Conservation (phyloP, 768 basidiomycete species). For the Macrolepiota fuliginosa region DNA sequence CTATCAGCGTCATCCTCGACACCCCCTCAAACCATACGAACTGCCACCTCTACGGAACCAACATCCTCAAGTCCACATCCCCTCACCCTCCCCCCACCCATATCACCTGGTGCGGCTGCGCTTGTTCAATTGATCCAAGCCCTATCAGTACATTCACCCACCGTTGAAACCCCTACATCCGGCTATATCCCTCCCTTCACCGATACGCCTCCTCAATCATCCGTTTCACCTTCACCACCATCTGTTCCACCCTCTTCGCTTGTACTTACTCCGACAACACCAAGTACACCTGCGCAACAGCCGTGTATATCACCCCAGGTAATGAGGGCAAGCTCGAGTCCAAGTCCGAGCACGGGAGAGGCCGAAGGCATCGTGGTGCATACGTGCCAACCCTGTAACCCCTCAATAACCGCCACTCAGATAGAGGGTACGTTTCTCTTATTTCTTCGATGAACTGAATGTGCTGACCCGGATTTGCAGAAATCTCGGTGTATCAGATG, state of each 20-base stretch:
- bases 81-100: conserved; percentile 20
- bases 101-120: conserved; percentile 10
- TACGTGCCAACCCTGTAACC: conserved; percentile 62
- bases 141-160: conserved; percentile 10
- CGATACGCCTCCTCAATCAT: conserved; percentile 13
- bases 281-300: not conserved
- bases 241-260: conserved; percentile 28
- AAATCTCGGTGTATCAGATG: conserved; percentile 75
- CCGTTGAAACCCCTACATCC: not conserved
- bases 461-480: conserved; percentile 30
- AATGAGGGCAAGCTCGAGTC: conserved; percentile 32
- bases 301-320: conserved; percentile 38
- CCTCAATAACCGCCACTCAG: conserved; percentile 64
- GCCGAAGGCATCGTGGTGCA: conserved; percentile 51
- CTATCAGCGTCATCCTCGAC: conserved; percentile 11
- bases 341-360: conserved; percentile 16
- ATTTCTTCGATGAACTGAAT: not conserved
- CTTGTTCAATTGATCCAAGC: conserved; percentile 11
- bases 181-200: not conserved
- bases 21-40: not conserved
- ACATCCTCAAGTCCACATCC: not conserved
- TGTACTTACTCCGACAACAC: conserved; percentile 20
- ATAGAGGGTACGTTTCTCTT: conserved; percentile 54
- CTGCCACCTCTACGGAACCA: not conserved
- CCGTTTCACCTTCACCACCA: conserved; percentile 13